Base-by-base conservation (phyloP, 352 stramenopile genomes). In the Phytophthora boehmeriae region DNA sequence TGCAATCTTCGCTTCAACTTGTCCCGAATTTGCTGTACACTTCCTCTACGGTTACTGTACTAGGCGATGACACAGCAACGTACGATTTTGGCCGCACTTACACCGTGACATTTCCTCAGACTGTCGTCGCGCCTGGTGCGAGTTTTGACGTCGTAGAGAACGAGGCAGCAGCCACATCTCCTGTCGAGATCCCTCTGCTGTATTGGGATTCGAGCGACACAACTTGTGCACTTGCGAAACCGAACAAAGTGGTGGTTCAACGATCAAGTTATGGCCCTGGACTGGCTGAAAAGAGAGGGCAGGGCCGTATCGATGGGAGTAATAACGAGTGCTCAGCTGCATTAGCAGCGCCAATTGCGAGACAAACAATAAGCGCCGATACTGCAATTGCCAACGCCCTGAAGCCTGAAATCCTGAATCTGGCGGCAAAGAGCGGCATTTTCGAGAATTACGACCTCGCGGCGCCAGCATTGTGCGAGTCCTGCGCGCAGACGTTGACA, bases 51-150 rank as follows among this genome's bases (percentile, higher is more conserved):
- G 80, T 92, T 16, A 43, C 66, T 1, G 52, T 46, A 0, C 76
- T 76, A 35, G 84, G 84, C n/a, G 72, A 88, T 42, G 79, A 82
- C 59, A 71, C 72, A 11, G 69, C 77, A 0, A 56, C 59, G 1
- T 95, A 86, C 75, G 82, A 95, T 59, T 93, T 67, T 55, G 86
- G 86, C 13, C 78, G 84, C 67, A 83, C 76, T 30, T 93, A 92
- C 69, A 71, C 43, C 0, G 53, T 92, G 1, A 69, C 49, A 17
- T 92, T 93, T 34, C 63, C 75, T 13, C 71, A 80, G 25, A 20
- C 77, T 0, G 73, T 92, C 54, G 71, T 13, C n/a, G 36, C 38
- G 14, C 49, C 65, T 43, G n/a, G 27, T 52, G 35, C 32, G 8
- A 44, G 35, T 20, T 62, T 54, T 20, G 59, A 66, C n/a, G 25